These are phyloP conservation scores for Eucommia ulmoides DNA, from an alignment of 257 asterid genomes.

Conservation along the genomic window DNA sequence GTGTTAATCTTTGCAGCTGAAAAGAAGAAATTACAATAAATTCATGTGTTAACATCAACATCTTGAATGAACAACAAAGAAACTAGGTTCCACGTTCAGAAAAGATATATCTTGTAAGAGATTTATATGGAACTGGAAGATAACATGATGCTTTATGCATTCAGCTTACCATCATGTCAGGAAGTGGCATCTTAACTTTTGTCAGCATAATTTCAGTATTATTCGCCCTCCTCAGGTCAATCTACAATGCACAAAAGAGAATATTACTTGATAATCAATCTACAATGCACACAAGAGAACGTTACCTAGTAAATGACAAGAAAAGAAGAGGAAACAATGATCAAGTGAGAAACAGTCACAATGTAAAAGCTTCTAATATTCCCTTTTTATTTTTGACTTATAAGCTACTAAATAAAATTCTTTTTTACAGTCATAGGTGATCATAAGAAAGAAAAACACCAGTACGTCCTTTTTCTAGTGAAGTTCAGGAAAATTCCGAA, in stretches of 20 bases:
- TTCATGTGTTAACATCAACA: no score
- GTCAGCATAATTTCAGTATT: constrained; percentile 99
- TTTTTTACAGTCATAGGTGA: not conserved
- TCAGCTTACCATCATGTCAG: constrained; percentile 90
- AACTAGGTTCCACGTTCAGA: no score
- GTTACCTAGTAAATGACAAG: constrained; percentile 2
- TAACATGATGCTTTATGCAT: not conserved
- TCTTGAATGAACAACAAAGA: no score
- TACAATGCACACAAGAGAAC: no score
- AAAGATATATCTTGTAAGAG: no score
- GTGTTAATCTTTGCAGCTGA: no score
- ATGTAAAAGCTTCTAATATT: not conserved
- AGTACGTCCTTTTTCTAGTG: no score
- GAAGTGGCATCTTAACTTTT: constrained; percentile 99
- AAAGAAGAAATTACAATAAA: no score
- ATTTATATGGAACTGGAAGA: no score
- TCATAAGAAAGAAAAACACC: not conserved
- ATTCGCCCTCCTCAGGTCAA: constrained; percentile 96
- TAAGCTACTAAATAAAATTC: not conserved
- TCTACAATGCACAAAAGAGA: constrained; percentile 26
- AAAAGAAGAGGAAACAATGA: not conserved
- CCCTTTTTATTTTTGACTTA: not conserved
- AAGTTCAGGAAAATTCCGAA: no score
- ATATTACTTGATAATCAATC: no score
- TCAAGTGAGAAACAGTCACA: not conserved